Evolutionary conservation across 345 rosid genomes (phyloP).

Genomic region (Geranium rotundifolium): DNA sequence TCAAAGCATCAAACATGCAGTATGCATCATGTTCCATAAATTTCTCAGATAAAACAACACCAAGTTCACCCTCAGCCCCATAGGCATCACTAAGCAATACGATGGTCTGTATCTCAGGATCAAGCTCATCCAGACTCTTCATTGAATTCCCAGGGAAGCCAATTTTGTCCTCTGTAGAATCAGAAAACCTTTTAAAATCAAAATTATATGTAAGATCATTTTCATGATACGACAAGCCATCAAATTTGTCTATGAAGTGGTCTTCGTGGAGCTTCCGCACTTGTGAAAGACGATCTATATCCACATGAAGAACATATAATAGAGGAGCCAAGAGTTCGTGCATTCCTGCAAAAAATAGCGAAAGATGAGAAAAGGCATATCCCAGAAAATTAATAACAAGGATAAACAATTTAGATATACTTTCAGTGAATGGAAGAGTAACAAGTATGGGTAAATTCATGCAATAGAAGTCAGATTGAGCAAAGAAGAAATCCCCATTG

Average conservation of each 20-base stretch:
- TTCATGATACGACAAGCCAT: slow-evolving; percentile 66
- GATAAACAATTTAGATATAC: too few relatives aligned
- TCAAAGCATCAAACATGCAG: slow-evolving; percentile 91
- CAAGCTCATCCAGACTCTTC: slow-evolving; percentile 72
- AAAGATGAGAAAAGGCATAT: not conserved
- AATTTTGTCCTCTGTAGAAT: slow-evolving; percentile 44
- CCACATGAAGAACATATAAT: slow-evolving; percentile 85
- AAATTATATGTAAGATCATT: slow-evolving; percentile 65
- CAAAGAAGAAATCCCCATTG: too few relatives aligned
- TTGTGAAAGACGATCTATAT: slow-evolving; percentile 64
- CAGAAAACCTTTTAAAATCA: slow-evolving; percentile 65
- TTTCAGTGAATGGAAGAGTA: too few relatives aligned
- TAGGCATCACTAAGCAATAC: slow-evolving; percentile 74
- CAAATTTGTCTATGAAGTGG: slow-evolving; percentile 80
- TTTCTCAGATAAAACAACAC: slow-evolving; percentile 87
- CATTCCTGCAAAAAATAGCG: slow-evolving; percentile 50
- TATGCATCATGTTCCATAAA: slow-evolving; percentile 98
- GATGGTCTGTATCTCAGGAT: slow-evolving; percentile 62
- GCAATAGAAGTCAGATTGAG: too few relatives aligned
- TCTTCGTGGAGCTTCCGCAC: slow-evolving; percentile 73
- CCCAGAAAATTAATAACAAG: too few relatives aligned
- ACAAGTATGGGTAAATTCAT: too few relatives aligned
- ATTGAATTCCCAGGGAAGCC: slow-evolving; percentile 35
- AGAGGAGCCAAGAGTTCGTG: slow-evolving; percentile 96
- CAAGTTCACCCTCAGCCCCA: slow-evolving; percentile 97